phyloP scores from a whole-genome alignment of 192 early-diverging fungal species.

The Glomus cerebriforme region DNA sequence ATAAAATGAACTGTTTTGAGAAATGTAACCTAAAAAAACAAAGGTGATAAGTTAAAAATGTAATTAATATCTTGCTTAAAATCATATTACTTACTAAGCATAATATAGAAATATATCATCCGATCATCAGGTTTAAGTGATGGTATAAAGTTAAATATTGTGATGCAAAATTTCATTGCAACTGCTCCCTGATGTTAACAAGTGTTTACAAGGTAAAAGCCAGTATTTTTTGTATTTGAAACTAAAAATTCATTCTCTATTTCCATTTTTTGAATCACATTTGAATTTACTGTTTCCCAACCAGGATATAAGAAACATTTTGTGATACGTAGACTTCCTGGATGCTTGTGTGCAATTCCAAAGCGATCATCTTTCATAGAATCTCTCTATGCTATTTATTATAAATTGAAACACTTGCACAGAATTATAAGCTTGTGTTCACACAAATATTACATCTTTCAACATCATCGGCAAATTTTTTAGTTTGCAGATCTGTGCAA shows the following conservation, averaged over 20 bases:
- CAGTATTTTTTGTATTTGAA: neutral
- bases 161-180: neutral
- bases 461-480: no score
- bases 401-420: no score
- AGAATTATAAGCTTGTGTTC: neutral
- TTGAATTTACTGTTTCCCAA: neutral
- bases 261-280: neutral
- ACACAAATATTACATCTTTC: neutral
- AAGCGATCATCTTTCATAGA: neutral
- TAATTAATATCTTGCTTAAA: no score
- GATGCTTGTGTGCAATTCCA: neutral
- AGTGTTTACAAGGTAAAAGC: neutral
- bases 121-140: neutral
- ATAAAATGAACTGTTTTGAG: neutral
- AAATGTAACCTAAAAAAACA: neutral
- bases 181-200: conserved; percentile 10
- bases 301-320: neutral
- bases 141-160: neutral
- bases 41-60: no score
- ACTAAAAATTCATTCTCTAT: conserved; percentile 4
- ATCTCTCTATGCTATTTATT: conserved; percentile 1
- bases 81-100: neutral
- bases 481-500: no score
- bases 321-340: neutral
- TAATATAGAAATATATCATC: neutral